phyloP scores from a whole-genome alignment of 805 yeast species.

The Hanseniaspora opuntiae region DNA sequence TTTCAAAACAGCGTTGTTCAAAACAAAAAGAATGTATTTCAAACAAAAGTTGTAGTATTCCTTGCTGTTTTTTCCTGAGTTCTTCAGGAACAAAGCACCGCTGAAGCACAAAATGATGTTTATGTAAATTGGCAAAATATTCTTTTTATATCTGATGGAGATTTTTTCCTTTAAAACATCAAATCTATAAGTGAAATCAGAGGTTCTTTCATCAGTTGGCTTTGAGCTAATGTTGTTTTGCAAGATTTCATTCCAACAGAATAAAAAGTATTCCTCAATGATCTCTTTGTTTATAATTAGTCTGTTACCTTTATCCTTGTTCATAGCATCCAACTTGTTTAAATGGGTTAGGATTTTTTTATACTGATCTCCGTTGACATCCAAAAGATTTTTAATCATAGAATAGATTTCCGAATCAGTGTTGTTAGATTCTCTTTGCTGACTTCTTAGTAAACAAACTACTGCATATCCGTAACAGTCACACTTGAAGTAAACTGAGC shows the following conservation, averaged over 20 bases:
- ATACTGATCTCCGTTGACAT: slow-evolving; percentile 22
- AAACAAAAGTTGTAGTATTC: slow-evolving; percentile 26
- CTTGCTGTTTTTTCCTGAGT: slow-evolving; percentile 1
- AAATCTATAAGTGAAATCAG: slow-evolving; percentile 16
- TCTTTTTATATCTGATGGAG: slow-evolving; percentile 20
- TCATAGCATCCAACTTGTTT: slow-evolving; percentile 15
- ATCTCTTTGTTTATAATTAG: slow-evolving; percentile 24
- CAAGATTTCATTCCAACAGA: slow-evolving; percentile 19
- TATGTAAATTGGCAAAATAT: slow-evolving; percentile 19
- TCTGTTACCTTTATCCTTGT: slow-evolving; percentile 18
- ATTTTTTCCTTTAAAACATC: slow-evolving; percentile 18
- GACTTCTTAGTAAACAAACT: slow-evolving; percentile 30
- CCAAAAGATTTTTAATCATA: slow-evolving; percentile 28
- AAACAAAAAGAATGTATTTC: slow-evolving; percentile 28
- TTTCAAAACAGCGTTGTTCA: slow-evolving; percentile 23
- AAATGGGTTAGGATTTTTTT: slow-evolving; percentile 17
- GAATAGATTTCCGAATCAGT: slow-evolving; percentile 33
- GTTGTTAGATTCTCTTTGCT: slow-evolving; percentile 36
- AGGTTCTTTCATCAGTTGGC: slow-evolving; percentile 13
- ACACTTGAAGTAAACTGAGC: slow-evolving; percentile 12
- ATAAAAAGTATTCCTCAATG: slow-evolving; percentile 23
- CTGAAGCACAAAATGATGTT: slow-evolving; percentile 20
- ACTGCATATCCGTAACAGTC: slow-evolving; percentile 13
- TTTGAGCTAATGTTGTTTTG: slow-evolving; percentile 15
- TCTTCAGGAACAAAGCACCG: slow-evolving; percentile 20